Conservation (phyloP, 176 grass and related monocot genomes). For the Raddia guianensis region DNA sequence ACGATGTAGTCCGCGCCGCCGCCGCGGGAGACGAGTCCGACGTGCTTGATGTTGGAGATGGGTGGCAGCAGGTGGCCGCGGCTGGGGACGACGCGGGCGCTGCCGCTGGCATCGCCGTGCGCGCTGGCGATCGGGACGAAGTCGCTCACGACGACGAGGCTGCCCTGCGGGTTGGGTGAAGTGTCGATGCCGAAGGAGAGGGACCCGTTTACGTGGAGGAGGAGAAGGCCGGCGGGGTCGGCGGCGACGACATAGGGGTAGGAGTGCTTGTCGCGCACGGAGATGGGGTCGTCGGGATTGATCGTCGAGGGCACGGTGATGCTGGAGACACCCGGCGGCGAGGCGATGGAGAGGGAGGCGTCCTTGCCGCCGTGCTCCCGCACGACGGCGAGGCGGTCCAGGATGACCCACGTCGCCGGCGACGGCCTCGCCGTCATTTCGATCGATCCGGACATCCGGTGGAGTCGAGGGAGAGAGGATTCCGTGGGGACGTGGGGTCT, state of each 20-base stretch:
- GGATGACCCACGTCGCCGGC: background rate
- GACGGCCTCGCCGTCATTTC: background rate
- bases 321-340: background rate
- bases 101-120: background rate
- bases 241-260: conserved; percentile 24
- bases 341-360: background rate
- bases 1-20: background rate
- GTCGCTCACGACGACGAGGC: background rate
- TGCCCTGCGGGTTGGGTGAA: background rate
- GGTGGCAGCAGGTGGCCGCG: background rate
- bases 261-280: background rate
- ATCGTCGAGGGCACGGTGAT: background rate
- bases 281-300: background rate
- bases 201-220: background rate
- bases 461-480: background rate
- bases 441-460: background rate
- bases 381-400: background rate
- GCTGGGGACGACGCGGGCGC: background rate
- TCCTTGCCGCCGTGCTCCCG: background rate
- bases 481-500: too few species aligned
- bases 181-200: background rate
- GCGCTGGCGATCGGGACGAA: background rate
- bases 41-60: background rate
- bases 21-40: conserved; percentile 16
- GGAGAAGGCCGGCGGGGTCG: background rate